phyloP scores from a whole-genome alignment of 139 green algal species.

The Chlamydomonas sp. region DNA sequence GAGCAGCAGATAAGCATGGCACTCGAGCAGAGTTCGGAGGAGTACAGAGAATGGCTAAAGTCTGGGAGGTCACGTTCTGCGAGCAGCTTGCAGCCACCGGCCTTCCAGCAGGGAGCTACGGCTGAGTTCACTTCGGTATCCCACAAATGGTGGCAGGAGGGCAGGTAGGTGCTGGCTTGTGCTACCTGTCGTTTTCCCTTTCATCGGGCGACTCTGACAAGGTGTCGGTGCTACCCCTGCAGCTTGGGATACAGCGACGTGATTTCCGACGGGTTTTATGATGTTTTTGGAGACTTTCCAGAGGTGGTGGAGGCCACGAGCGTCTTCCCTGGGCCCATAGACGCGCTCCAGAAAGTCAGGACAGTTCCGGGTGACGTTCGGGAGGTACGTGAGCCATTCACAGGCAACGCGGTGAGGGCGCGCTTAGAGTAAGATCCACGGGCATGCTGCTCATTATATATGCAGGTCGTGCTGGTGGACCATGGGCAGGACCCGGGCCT shows the following conservation, averaged over 20 bases:
- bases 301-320: slow-evolving; percentile 35
- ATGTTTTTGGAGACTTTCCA: slow-evolving; percentile 45
- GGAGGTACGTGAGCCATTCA: slow-evolving; percentile 24
- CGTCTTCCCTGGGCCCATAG: slow-evolving; percentile 42
- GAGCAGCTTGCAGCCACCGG: no score
- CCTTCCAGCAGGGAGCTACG: no score
- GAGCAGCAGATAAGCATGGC: no score
- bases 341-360: slow-evolving; percentile 29
- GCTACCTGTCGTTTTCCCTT: not conserved
- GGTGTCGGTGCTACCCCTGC: not conserved
- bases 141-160: slow-evolving; percentile 7
- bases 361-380: slow-evolving; percentile 30
- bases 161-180: not conserved
- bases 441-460: not conserved
- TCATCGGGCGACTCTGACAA: not conserved
- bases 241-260: slow-evolving; percentile 46
- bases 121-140: not conserved
- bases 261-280: slow-evolving; percentile 50
- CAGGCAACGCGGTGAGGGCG: not conserved
- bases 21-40: no score
- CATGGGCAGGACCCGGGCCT: slow-evolving; percentile 31
- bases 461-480: slow-evolving; percentile 45
- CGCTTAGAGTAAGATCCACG: not conserved
- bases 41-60: no score
- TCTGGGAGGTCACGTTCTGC: no score